A percentile compares a stretch with the other conserved stretches of the same genome.
phyloP scores from a whole-genome alignment of 768 basidiomycete species.

The Tremella fuciformis region DNA sequence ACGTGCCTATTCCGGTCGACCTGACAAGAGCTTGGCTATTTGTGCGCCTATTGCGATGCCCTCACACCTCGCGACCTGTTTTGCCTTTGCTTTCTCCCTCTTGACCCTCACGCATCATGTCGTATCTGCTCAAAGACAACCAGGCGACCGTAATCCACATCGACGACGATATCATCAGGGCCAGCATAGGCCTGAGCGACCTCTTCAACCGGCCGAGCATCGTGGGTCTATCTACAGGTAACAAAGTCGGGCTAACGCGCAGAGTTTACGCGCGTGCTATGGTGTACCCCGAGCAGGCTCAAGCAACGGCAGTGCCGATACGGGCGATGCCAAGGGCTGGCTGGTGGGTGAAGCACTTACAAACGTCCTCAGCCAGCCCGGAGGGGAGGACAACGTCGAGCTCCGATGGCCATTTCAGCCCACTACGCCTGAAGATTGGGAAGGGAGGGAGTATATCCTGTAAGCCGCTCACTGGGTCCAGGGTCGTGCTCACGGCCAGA shows the following conservation, averaged over 20 bases:
- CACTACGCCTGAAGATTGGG: conserved; percentile 34
- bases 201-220: conserved; percentile 31
- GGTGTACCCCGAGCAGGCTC: conserved; percentile 20
- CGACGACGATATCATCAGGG: conserved; percentile 36
- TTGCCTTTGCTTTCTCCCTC: too few relatives aligned
- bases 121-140: conserved; percentile 27
- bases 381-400: conserved; percentile 26
- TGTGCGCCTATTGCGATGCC: too few relatives aligned
- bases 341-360: conserved; percentile 33
- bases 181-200: conserved; percentile 34
- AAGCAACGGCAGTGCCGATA: conserved; percentile 7
- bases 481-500: conserved; percentile 19
- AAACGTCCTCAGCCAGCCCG: conserved; percentile 20
- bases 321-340: conserved; percentile 20
- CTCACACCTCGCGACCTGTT: too few relatives aligned
- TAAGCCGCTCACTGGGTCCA: conserved; percentile 15
- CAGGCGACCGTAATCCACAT: conserved; percentile 34
- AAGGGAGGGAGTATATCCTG: conserved; percentile 37
- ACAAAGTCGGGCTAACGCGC: not conserved
- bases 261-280: conserved; percentile 39
- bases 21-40: too few relatives aligned
- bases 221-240: conserved; percentile 18
- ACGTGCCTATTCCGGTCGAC: not conserved
- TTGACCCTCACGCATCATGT: conserved; percentile 11
- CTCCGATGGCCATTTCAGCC: conserved; percentile 37